Base-by-base conservation (phyloP, 73 alveolate species). In the Uronychia binucleata region DNA sequence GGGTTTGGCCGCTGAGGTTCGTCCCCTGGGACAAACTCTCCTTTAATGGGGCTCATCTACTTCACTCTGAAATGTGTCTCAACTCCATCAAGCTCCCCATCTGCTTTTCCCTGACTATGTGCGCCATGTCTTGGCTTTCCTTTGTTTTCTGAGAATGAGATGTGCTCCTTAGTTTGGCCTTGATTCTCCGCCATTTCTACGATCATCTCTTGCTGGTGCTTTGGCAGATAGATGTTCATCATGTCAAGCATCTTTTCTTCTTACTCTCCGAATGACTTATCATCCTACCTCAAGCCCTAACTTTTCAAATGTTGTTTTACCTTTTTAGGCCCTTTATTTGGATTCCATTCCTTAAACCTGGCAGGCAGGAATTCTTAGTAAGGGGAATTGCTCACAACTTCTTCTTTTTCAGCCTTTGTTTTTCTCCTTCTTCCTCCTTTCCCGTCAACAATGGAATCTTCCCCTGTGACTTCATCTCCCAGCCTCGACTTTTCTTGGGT, bases 341-440 rank as follows among this genome's bases (percentile, higher is more conserved):
- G 93, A 26, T 58, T 76, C 93, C 93, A 87, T 57, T 87, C 93
- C 74, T 83, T 87, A 78, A 87, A 87, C 75, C 93, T 87, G 0
- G 77, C 80, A 19, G 87, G 90, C 34, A 88, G 84, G 31, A 78
- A 88, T 74, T 88, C 94, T 25, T 90, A 87, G 80, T 88, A 88
- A 8, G 94, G 94, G 0, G 90, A 88, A 32, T 88, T 88, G 29
- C 83, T 75, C 29, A 78, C 88, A 29, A 82, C 31, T 84, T 81
- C 82, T 11, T 34, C 57, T 32, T 88, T 33, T 1, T 34, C 33
- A 27, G 75, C 94, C 59, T 88, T 88, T 59, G 84, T 88, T 60
- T 82, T 87, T 46, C 67, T 19, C 19, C 67, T 19, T 46, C 67
- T 46, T 46, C 67, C 19, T 46, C 67, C 67, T 19, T 80, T 78